These are phyloP conservation scores for Arabidopsis suecica DNA, from an alignment of 345 rosid genomes.

Conservation along the genomic window DNA sequence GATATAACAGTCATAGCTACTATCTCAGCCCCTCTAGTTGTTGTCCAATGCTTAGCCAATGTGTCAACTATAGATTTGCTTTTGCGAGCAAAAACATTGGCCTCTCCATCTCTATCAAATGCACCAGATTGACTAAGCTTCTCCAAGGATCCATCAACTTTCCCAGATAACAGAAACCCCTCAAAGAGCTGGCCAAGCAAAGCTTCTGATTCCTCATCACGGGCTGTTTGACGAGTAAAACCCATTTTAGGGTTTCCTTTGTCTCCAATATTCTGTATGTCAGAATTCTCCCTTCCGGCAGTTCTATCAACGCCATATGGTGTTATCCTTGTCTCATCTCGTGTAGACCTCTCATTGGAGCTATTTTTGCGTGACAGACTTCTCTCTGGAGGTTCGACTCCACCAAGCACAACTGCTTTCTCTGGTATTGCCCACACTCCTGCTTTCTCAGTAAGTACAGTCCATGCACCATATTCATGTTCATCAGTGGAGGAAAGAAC, in stretches of 20 bases:
- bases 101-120: slow-evolving; percentile 89
- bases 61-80: slow-evolving; percentile 92
- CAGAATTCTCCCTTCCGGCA: slow-evolving; percentile 71
- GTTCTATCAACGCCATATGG: slow-evolving; percentile 54
- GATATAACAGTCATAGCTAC: slow-evolving; percentile 74
- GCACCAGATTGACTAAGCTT: slow-evolving; percentile 79
- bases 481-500: slow-evolving; percentile 77
- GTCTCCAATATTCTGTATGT: slow-evolving; percentile 65
- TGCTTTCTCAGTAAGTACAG: slow-evolving; percentile 88
- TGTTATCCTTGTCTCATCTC: slow-evolving; percentile 67
- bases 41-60: slow-evolving; percentile 98
- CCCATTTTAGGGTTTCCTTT: slow-evolving; percentile 59
- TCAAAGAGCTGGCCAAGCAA: slow-evolving; percentile 83
- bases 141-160: slow-evolving; percentile 66
- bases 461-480: slow-evolving; percentile 87
- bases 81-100: slow-evolving; percentile 75
- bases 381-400: slow-evolving; percentile 94
- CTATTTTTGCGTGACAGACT: slow-evolving; percentile 89
- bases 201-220: slow-evolving; percentile 92
- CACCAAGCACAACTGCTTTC: slow-evolving; percentile 82
- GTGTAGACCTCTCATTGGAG: slow-evolving; percentile 72
- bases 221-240: slow-evolving; percentile 64
- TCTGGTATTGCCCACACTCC: slow-evolving; percentile 99
- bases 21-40: slow-evolving; percentile 96
- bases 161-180: slow-evolving; percentile 69